Evolutionary conservation across 805 yeast genomes (phyloP).

Genomic region (Torulaspora gathmanii): DNA sequence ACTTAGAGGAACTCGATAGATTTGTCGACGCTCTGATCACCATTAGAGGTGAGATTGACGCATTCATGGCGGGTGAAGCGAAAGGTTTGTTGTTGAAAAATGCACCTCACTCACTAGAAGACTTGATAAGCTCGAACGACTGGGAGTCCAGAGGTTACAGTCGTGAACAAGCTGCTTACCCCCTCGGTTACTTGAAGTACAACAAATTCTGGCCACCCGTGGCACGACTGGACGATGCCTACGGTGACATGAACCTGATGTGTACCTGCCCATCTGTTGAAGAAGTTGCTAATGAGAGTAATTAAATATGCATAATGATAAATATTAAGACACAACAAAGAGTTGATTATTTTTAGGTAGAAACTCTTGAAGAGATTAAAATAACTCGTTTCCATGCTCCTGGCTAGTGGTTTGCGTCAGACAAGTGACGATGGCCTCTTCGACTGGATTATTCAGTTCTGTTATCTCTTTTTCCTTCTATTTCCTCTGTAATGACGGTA

Average conservation of each 20-base stretch:
- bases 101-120: slow-evolving; percentile 88
- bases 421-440: not conserved
- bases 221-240: slow-evolving; percentile 87
- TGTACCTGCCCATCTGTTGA: slow-evolving; percentile 92
- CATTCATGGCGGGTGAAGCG: slow-evolving; percentile 59
- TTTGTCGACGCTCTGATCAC: slow-evolving; percentile 83
- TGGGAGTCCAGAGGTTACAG: slow-evolving; percentile 86
- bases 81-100: slow-evolving; percentile 72
- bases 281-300: slow-evolving; percentile 47
- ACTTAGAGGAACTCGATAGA: slow-evolving; percentile 80
- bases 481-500: slow-evolving; percentile 8
- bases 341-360: not conserved
- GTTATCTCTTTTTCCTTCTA: slow-evolving; percentile 5
- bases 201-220: slow-evolving; percentile 95
- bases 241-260: slow-evolving; percentile 85
- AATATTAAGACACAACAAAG: not conserved
- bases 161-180: slow-evolving; percentile 90
- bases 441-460: not conserved
- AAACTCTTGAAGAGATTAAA: too few species aligned
- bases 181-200: slow-evolving; percentile 64
- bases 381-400: not conserved
- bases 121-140: slow-evolving; percentile 59
- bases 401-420: not conserved
- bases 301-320: slow-evolving; percentile 4
- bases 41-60: slow-evolving; percentile 77